Base-by-base conservation (phyloP, 1,284 basidiomycete genomes). In the Trametes hirsuta region DNA sequence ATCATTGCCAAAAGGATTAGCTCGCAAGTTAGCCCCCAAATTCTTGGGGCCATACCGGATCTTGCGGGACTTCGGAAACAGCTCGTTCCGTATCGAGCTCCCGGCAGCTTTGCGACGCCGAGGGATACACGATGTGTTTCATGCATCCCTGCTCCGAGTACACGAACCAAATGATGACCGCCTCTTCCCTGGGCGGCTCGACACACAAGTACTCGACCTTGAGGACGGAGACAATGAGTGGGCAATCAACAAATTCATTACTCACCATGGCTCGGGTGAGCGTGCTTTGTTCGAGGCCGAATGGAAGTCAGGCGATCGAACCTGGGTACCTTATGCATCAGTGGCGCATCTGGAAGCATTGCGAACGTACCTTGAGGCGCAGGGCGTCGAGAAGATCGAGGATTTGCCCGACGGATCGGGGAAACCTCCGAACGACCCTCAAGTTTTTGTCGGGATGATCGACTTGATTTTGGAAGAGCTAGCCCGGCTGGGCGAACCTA, bases 291-390 rank as follows among this genome's bases (percentile, higher is more conserved):
- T 77, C 47, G 62, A 76, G 37, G 56, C 77, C 0, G 22, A 57
- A 3, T 79, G 76, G 72, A 66, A 62, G 22, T 53, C 70, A 0
- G 76, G 76, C 0, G 76, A 79, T 56, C 47, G 35, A 0, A 73
- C 69, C 0, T 77, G 76, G 75, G 58, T 47, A n/a, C 46, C 46
- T 6, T 47, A 47, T 25, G 1, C 46, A 4, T 11, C 46, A 12
- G 34, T 47, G 12, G 46, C 46, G 25, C 46, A 47, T 9, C 30
- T 47, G 11, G 30, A 47, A 6, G 46, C 46, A 2, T 70, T 55
- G 21, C 36, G 48, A 9, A 24, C 44, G 35, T 62, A 62, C 35
- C 36, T 58, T 35, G 55, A 62, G 25, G 15, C 37, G 2, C 22
- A 58, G 14, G 60, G 39, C 11, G 41, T 49, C 1, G 36, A 39